These are phyloP conservation scores for Amylostereum areolatum DNA, from an alignment of 1,284 basidiomycete genomes.

Conservation along the genomic window DNA sequence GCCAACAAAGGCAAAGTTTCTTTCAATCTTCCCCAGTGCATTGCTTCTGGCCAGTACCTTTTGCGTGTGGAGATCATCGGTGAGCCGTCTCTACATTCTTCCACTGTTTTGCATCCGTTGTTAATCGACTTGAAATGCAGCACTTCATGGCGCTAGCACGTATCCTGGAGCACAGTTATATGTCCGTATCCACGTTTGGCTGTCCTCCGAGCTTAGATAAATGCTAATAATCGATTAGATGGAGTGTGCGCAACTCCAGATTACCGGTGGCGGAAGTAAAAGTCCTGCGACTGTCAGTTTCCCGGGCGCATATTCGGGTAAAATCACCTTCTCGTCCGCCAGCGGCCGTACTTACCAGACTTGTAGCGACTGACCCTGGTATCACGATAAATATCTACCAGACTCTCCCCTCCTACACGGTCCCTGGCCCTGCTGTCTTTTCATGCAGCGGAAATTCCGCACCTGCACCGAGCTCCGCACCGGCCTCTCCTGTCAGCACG, in stretches of 20 bases:
- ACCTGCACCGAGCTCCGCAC: conserved; percentile 7
- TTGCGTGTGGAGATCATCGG: conserved; percentile 48
- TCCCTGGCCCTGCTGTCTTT: conserved; percentile 30
- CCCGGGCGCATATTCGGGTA: conserved; percentile 40
- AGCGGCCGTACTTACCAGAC: not conserved
- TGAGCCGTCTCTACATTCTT: conserved; percentile 18
- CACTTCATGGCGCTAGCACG: not conserved
- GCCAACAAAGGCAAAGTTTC: conserved; percentile 48
- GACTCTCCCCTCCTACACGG: conserved; percentile 32
- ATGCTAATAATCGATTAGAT: conserved; percentile 16
- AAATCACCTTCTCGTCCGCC: conserved; percentile 5
- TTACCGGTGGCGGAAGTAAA: conserved; percentile 44
- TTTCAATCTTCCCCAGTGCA: conserved; percentile 45
- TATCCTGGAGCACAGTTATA: not conserved
- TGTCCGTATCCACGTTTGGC: not conserved
- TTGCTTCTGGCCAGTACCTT: conserved; percentile 44
- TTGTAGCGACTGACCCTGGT: conserved; percentile 33
- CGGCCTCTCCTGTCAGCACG: conserved; percentile 8
- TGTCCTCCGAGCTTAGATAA: not conserved
- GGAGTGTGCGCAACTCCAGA: conserved; percentile 33
- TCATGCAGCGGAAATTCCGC: conserved; percentile 20
- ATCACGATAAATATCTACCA: conserved; percentile 42
- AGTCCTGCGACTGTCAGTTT: conserved; percentile 43
- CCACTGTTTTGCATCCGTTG: too few relatives aligned
- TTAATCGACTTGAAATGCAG: too few relatives aligned